Conservation (phyloP, 371 early-diverging fungal species). For the Basidiobolus meristosporus region DNA sequence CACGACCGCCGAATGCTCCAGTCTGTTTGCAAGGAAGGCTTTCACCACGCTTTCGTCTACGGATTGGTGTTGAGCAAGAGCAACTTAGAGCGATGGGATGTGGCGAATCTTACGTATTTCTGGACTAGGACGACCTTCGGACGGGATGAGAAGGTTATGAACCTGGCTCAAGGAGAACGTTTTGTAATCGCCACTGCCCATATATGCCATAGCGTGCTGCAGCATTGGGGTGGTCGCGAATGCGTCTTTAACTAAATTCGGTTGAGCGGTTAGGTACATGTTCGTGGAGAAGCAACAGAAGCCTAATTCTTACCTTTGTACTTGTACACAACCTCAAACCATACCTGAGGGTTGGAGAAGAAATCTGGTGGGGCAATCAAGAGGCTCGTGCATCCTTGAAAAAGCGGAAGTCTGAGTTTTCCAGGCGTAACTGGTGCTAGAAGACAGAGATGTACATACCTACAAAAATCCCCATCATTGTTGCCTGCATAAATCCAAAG, state of each 20-base stretch:
- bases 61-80: not conserved
- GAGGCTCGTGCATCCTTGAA: conserved; percentile 24
- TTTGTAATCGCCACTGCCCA: conserved; percentile 13
- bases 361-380: conserved; percentile 29
- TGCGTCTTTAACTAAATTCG: conserved; percentile 35
- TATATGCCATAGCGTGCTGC: conserved; percentile 43
- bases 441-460: too few relatives aligned
- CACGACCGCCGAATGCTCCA: conserved; percentile 45
- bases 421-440: too few relatives aligned
- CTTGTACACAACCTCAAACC: conserved; percentile 39
- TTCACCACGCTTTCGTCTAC: conserved; percentile 2
- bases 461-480: conserved; percentile 54
- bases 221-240: conserved; percentile 51
- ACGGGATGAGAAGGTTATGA: conserved; percentile 45
- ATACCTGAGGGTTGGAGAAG: conserved; percentile 24
- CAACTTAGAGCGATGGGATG: conserved; percentile 3
- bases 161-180: conserved; percentile 30
- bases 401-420: conserved; percentile 6
- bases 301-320: conserved; percentile 19
- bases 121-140: conserved; percentile 44
- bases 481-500: conserved; percentile 50
- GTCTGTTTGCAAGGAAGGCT: conserved; percentile 26
- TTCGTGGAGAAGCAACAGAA: too few relatives aligned
- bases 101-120: conserved; percentile 22
- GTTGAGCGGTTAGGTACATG: not conserved